Conservation (phyloP, 2,329 filamentous ascomycete species). For the Penicillium sumatraense region DNA sequence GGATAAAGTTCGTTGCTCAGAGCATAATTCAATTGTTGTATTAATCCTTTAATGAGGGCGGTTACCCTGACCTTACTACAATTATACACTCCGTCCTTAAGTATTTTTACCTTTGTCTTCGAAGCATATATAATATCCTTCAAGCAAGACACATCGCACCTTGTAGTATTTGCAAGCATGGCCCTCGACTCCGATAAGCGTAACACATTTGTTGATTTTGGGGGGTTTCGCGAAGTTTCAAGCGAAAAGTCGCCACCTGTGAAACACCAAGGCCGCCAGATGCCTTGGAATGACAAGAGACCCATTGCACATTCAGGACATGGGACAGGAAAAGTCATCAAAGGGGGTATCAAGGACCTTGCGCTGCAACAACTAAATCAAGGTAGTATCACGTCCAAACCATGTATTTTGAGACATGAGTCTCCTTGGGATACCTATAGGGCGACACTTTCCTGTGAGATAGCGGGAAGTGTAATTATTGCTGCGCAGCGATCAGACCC, state of each 20-base stretch:
- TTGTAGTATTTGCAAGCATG: background rate
- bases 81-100: background rate
- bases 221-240: background rate
- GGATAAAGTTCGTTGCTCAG: background rate
- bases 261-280: background rate
- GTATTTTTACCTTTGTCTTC: background rate
- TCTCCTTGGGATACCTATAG: constrained; percentile 23
- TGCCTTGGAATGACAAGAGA: background rate
- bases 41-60: background rate
- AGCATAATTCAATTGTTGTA: background rate
- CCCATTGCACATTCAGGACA: background rate
- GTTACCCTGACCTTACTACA: background rate
- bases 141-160: background rate
- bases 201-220: background rate
- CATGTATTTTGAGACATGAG: constrained; percentile 11
- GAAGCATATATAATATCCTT: background rate
- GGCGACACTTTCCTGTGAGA: constrained; percentile 13
- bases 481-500: too few species aligned
- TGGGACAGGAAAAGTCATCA: background rate
- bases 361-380: background rate
- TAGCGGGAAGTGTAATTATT: too few species aligned
- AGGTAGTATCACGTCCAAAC: background rate
- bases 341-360: background rate
- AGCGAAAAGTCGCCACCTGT: background rate
- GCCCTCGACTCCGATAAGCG: background rate